These are phyloP conservation scores for Poa annua DNA, from an alignment of 176 grass and related monocot species.

Conservation along the genomic window DNA sequence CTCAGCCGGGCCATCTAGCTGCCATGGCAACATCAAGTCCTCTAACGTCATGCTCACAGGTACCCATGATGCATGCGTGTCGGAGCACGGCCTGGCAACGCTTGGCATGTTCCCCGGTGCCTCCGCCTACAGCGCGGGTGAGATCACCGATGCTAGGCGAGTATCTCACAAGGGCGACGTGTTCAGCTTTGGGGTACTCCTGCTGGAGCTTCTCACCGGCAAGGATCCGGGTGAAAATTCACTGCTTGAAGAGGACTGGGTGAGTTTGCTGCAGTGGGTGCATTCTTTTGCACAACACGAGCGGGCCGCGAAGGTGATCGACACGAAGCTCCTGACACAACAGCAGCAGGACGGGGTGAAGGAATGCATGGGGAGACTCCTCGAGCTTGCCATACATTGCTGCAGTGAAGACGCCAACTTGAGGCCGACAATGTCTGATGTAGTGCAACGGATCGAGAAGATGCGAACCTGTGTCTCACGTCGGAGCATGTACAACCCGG, in stretches of 20 bases:
- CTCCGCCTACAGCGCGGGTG: background rate
- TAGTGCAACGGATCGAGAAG: background rate
- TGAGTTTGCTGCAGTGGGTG: background rate
- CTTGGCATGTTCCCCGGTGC: background rate
- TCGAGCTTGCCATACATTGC: background rate
- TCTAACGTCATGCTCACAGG: conserved; percentile 40
- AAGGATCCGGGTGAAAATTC: background rate
- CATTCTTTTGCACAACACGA: fast-evolving
- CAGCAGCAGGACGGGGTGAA: background rate
- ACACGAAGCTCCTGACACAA: background rate
- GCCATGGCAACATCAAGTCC: conserved; percentile 43
- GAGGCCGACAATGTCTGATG: background rate
- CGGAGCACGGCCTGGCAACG: conserved; percentile 28
- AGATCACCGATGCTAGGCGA: background rate
- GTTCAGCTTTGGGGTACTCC: background rate
- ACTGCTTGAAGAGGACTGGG: background rate
- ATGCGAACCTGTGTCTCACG: background rate
- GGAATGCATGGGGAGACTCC: background rate
- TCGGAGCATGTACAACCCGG: background rate
- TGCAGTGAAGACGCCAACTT: background rate
- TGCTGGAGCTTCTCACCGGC: background rate
- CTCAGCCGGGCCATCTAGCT: background rate
- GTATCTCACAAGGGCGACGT: background rate
- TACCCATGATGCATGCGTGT: conserved; percentile 25
- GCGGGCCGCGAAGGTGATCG: background rate